Evolutionary conservation across 2,329 filamentous ascomycete species (phyloP).

Genomic region (Pezicula radicicola): DNA sequence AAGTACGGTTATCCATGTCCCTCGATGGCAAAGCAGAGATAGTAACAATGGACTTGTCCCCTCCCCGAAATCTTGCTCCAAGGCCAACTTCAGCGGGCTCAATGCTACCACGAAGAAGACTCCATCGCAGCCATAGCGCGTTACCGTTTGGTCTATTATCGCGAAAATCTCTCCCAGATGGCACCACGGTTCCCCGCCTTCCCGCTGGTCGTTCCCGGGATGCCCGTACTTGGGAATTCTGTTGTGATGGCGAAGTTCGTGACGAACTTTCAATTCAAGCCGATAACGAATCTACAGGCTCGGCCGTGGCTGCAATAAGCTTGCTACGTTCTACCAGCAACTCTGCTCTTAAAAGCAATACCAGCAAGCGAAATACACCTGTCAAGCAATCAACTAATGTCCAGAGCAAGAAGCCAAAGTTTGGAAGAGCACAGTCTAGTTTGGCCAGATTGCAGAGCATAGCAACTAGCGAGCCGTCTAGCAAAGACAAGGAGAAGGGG

Average conservation of each 20-base stretch:
- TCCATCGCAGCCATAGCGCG: slow-evolving; percentile 72
- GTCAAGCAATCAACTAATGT: slow-evolving; percentile 28
- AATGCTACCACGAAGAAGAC: slow-evolving; percentile 36
- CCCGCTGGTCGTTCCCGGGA: slow-evolving; percentile 77
- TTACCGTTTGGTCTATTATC: slow-evolving; percentile 56
- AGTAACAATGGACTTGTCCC: slow-evolving; percentile 64
- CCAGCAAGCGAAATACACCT: slow-evolving; percentile 61
- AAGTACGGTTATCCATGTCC: slow-evolving; percentile 75
- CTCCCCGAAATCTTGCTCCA: slow-evolving; percentile 53
- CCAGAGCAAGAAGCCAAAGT: slow-evolving; percentile 56
- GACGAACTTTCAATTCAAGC: slow-evolving; percentile 79
- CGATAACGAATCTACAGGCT: slow-evolving; percentile 76
- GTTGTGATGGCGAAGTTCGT: slow-evolving; percentile 76
- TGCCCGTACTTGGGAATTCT: slow-evolving; percentile 87
- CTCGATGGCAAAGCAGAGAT: slow-evolving; percentile 90
- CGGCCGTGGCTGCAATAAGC: slow-evolving; percentile 77
- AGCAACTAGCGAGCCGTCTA: slow-evolving; percentile 16
- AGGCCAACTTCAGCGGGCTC: slow-evolving; percentile 45
- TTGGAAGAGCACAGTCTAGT: slow-evolving; percentile 60
- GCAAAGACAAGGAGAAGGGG: slow-evolving; percentile 31
- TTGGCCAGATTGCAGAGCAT: slow-evolving; percentile 55
- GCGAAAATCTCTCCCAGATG: slow-evolving; percentile 40
- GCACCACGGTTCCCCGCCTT: slow-evolving; percentile 44
- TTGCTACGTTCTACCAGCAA: slow-evolving; percentile 71
- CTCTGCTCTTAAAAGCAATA: slow-evolving; percentile 48